phyloP scores from a whole-genome alignment of 2,329 filamentous ascomycete genomes.

The Pezicula carpinea region DNA sequence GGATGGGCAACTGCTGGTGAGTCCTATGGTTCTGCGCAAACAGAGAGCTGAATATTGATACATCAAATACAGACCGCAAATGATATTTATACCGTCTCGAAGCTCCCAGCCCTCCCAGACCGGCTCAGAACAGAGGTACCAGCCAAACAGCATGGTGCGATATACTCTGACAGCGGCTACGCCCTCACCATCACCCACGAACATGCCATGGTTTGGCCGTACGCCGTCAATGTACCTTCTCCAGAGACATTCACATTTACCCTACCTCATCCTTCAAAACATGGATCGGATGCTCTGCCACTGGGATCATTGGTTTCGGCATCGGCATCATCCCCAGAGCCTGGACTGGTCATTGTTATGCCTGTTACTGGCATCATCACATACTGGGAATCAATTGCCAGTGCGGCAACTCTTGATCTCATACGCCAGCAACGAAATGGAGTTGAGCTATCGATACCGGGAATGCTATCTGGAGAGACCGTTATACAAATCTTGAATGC shows the following conservation, averaged over 20 bases:
- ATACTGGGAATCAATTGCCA: constrained; percentile 95
- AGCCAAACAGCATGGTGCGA: constrained; percentile 59
- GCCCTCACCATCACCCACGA: constrained; percentile 76
- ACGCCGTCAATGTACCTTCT: constrained; percentile 62
- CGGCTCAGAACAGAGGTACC: constrained; percentile 62
- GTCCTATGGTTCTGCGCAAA: constrained; percentile 27
- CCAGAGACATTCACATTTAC: constrained; percentile 77
- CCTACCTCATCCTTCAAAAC: constrained; percentile 67
- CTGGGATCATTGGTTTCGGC: constrained; percentile 79
- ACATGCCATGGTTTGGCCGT: constrained; percentile 87
- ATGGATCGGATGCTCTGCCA: constrained; percentile 66
- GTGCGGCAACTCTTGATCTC: constrained; percentile 76
- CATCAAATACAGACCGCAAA: constrained; percentile 62
- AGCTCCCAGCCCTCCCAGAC: constrained; percentile 77
- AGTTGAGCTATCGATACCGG: constrained; percentile 68
- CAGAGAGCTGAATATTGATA: constrained; percentile 3
- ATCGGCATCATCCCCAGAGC: constrained; percentile 71
- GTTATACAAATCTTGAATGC: constrained; percentile 75
- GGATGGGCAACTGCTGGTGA: constrained; percentile 62
- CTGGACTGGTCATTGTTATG: constrained; percentile 82
- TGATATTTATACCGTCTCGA: constrained; percentile 78
- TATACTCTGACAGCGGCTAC: constrained; percentile 64
- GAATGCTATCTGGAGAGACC: constrained; percentile 73
- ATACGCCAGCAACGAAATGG: constrained; percentile 78
- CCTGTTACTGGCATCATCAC: constrained; percentile 79